Evolutionary conservation across 306 rosid species (phyloP).

Genomic region (Medicago ruthenica): DNA sequence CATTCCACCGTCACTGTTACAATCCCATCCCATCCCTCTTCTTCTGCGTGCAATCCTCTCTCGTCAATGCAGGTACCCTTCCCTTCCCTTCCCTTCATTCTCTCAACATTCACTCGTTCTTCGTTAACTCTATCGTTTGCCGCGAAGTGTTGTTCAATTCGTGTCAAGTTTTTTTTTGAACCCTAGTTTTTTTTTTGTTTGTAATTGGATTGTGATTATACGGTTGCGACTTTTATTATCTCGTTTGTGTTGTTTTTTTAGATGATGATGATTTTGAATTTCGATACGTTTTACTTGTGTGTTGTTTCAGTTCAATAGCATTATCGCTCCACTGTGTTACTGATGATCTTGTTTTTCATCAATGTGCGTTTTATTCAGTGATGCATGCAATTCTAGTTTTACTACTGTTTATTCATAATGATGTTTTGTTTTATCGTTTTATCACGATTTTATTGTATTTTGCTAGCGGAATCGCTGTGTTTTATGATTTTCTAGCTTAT

Average conservation of each 20-base stretch:
- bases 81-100: constrained; percentile 25
- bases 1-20: not conserved
- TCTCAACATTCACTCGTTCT: constrained; percentile 12
- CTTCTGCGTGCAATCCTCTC: constrained; percentile 35
- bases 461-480: not conserved
- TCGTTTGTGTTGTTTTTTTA: not conserved
- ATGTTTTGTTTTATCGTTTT: not conserved
- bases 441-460: not conserved
- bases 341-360: constrained; percentile 20
- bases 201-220: constrained; percentile 41
- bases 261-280: constrained; percentile 6
- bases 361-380: constrained; percentile 37
- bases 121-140: constrained; percentile 24
- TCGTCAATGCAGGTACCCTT: constrained; percentile 71
- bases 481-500: constrained; percentile 18
- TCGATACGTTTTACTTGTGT: constrained; percentile 7
- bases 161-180: constrained; percentile 39
- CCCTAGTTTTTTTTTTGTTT: constrained; percentile 53
- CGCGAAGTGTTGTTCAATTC: not conserved
- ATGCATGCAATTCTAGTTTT: constrained; percentile 25
- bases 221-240: not conserved
- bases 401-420: constrained; percentile 3
- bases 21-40: constrained; percentile 54
- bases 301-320: constrained; percentile 18
- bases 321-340: constrained; percentile 18